Evolutionary conservation across 495 filamentous ascomycete genomes (phyloP), one percentile per base, ranked within the genome.

Genomic region (Penicillium steckii): DNA sequence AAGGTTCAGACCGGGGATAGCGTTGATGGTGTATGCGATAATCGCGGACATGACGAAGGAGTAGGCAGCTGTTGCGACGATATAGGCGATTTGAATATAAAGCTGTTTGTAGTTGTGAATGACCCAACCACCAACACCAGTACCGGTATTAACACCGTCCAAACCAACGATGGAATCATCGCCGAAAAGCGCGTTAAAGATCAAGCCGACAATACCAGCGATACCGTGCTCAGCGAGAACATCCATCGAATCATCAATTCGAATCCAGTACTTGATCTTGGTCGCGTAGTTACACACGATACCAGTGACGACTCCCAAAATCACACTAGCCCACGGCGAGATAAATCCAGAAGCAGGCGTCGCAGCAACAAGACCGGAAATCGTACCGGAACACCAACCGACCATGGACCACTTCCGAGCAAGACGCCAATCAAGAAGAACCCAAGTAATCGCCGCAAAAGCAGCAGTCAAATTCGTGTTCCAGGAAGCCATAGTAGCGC

Each of bases 341-440:
- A 97, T 88, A 72, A 83, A 89, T 47, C 90, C 90, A 22, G 89
- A 90, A 7, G 90, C 90, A 7, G 90, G 90, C n/a, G 90, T 95
- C 12, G 91, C 91, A 46, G 90, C 90, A 23, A 98, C 94, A 23
- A 95, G 83, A 44, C 90, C 90, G 0, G 88, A 90, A 67, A 95
- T 95, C 57, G 86, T 85, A 41, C 94, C 94, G 21, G 94, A 98
- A 72, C 94, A 98, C 89, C 94, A 96, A 47, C 94, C 94, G 61
- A 98, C 94, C 81, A 97, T 95, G 2, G 93, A 96, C 94, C 94
- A 97, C 77, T 98, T 98, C 68, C 86, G 85, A 41, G 95, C 94
- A 40, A 98, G 79, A 43, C 94, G 85, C 82, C 84, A 98, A 77
- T 98, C 94, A 61, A 97, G 88, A 41, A 98, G 64, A 55, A 87